Evolutionary conservation across 805 yeast genomes (phyloP).

Genomic region (Citeromyces matritensis): DNA sequence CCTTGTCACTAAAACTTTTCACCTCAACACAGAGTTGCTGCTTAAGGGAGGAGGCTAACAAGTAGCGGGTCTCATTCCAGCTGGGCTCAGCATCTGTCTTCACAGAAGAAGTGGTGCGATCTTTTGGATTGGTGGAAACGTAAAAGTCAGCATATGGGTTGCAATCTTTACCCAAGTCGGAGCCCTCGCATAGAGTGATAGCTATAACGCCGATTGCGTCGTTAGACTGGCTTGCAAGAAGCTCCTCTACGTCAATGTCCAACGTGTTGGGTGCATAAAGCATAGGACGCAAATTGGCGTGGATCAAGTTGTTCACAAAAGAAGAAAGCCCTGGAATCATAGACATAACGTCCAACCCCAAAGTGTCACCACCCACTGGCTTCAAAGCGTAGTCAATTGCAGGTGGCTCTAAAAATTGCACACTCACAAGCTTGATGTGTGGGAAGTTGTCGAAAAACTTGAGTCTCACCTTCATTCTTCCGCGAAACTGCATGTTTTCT

Average conservation of each 20-base stretch:
- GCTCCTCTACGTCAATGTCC: slow-evolving; percentile 61
- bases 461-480: slow-evolving; percentile 51
- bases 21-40: slow-evolving; percentile 42
- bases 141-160: slow-evolving; percentile 44
- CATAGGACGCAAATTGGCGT: slow-evolving; percentile 61
- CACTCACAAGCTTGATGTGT: slow-evolving; percentile 58
- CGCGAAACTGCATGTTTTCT: slow-evolving; percentile 67
- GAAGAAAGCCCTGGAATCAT: slow-evolving; percentile 67
- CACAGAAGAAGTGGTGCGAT: slow-evolving; percentile 27
- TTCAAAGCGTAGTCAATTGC: slow-evolving; percentile 65
- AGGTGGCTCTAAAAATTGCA: slow-evolving; percentile 68
- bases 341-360: slow-evolving; percentile 76
- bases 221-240: slow-evolving; percentile 45
- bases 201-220: slow-evolving; percentile 63
- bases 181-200: slow-evolving; percentile 41
- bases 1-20: slow-evolving; percentile 37
- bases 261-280: slow-evolving; percentile 71
- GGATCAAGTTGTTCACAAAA: slow-evolving; percentile 56
- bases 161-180: slow-evolving; percentile 23
- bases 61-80: slow-evolving; percentile 51
- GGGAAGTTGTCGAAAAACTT: slow-evolving; percentile 55
- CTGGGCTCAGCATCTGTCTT: slow-evolving; percentile 43
- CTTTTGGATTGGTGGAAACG: slow-evolving; percentile 24
- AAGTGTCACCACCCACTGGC: slow-evolving; percentile 83
- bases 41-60: slow-evolving; percentile 40